These are phyloP conservation scores for Nicotiana benthamiana DNA, from an alignment of 257 asterid genomes.

Conservation along the genomic window DNA sequence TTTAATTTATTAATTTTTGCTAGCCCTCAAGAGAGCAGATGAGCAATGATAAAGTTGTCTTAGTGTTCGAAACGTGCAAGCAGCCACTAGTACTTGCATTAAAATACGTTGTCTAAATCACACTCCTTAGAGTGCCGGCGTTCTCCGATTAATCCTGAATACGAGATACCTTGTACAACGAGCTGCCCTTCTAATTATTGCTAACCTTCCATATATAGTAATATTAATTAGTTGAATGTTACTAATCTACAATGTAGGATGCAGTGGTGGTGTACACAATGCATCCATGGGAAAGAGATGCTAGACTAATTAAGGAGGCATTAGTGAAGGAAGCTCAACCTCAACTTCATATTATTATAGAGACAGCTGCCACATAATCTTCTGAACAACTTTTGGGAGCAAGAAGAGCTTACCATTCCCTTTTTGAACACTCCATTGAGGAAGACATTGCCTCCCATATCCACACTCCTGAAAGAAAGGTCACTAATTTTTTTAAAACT, in stretches of 20 bases:
- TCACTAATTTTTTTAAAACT: not conserved
- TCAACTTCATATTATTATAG: conserved; percentile 35
- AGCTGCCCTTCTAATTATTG: too few relatives aligned
- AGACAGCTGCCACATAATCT: conserved; percentile 55
- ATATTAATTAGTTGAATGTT: too few relatives aligned
- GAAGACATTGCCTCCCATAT: conserved; percentile 64
- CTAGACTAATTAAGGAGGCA: conserved; percentile 49
- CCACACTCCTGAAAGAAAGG: conserved; percentile 42
- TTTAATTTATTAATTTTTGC: too few relatives aligned
- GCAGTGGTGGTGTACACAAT: conserved; percentile 67
- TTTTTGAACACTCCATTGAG: conserved; percentile 56
- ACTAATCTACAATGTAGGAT: conserved; percentile 34
- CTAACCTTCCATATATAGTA: too few relatives aligned
- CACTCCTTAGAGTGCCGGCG: too few relatives aligned
- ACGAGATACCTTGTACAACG: too few relatives aligned
- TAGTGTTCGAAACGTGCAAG: too few relatives aligned
- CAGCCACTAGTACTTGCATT: too few relatives aligned
- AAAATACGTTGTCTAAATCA: too few relatives aligned
- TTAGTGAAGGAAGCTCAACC: conserved; percentile 28
- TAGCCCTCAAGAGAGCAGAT: too few relatives aligned
- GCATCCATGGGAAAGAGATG: conserved; percentile 95
- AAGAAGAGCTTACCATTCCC: conserved; percentile 74
- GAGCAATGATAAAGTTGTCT: too few relatives aligned
- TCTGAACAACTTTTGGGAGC: conserved; percentile 71
- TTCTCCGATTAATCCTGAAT: too few relatives aligned